These are phyloP conservation scores for Brassica incana DNA, from an alignment of 345 rosid species.

Conservation along the genomic window DNA sequence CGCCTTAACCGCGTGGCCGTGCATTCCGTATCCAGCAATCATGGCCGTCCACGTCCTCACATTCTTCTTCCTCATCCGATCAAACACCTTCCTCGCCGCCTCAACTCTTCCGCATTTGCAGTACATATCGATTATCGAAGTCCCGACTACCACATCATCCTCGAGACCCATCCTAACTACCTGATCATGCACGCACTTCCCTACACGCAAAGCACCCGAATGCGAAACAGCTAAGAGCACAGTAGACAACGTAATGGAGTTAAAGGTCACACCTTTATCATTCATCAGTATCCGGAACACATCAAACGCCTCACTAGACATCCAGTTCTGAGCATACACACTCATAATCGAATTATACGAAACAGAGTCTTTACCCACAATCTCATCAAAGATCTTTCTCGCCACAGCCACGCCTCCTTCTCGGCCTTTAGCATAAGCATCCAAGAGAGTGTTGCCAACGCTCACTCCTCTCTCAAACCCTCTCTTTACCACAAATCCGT, in stretches of 20 bases:
- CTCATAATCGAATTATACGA: constrained; percentile 84
- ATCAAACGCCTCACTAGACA: constrained; percentile 61
- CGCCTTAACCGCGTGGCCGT: constrained; percentile 72
- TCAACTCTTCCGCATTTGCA: constrained; percentile 83
- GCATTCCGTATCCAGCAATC: constrained; percentile 88
- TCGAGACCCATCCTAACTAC: constrained; percentile 72
- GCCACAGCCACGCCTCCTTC: constrained; percentile 49
- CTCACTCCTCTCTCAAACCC: constrained; percentile 58
- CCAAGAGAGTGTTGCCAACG: constrained; percentile 70
- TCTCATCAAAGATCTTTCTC: constrained; percentile 65
- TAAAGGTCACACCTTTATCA: constrained; percentile 47
- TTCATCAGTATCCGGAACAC: constrained; percentile 50
- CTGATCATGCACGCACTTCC: constrained; percentile 80
- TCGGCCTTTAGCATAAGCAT: constrained; percentile 76
- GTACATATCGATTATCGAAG: constrained; percentile 81
- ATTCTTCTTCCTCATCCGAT: constrained; percentile 65
- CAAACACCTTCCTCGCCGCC: constrained; percentile 63
- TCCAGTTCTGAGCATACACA: constrained; percentile 70
- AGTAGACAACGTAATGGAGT: constrained; percentile 70
- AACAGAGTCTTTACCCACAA: constrained; percentile 59
- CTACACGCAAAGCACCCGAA: constrained; percentile 60
- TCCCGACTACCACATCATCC: constrained; percentile 66
- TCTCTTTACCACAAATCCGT: constrained; percentile 59
- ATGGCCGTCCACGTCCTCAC: constrained; percentile 88
- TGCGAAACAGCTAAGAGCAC: constrained; percentile 70